These are phyloP conservation scores for Pythium chondricola DNA, from an alignment of 352 stramenopile genomes.

Conservation along the genomic window DNA sequence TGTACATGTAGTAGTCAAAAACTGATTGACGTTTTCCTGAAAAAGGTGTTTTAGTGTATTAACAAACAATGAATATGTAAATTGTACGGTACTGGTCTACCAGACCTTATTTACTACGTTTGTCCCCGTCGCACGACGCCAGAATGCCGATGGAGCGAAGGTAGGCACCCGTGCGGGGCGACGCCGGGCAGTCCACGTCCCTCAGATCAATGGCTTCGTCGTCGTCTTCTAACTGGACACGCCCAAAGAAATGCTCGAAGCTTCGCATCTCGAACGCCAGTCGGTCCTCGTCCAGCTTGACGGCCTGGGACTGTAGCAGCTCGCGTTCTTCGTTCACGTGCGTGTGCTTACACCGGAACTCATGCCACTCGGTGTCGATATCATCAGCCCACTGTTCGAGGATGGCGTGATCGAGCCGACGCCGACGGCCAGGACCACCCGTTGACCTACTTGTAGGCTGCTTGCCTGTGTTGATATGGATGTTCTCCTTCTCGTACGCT, in stretches of 20 bases:
- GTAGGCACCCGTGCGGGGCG: slow-evolving; percentile 14
- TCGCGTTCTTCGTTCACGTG: slow-evolving; percentile 11
- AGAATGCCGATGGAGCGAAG: slow-evolving; percentile 17
- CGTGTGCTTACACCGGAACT: slow-evolving; percentile 6
- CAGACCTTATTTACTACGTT: too few relatives aligned
- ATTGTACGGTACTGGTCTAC: too few relatives aligned
- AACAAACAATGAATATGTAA: too few relatives aligned
- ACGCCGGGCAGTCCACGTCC: slow-evolving; percentile 14
- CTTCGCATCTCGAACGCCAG: slow-evolving; percentile 17
- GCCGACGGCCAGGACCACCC: neutral
- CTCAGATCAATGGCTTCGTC: slow-evolving; percentile 11
- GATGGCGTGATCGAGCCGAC: slow-evolving; percentile 6
- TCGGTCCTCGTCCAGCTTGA: slow-evolving; percentile 13
- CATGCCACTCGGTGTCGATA: slow-evolving; percentile 13
- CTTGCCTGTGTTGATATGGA: slow-evolving; percentile 18
- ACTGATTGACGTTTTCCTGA: too few relatives aligned
- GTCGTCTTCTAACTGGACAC: neutral
- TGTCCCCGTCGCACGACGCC: too few relatives aligned
- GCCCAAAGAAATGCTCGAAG: slow-evolving; percentile 19
- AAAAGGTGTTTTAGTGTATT: too few relatives aligned
- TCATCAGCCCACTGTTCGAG: slow-evolving; percentile 18
- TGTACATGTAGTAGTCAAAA: neutral
- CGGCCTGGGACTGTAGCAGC: slow-evolving; percentile 7
- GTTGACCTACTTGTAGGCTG: neutral
- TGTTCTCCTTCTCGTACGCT: slow-evolving; percentile 16